Percentiles rank a stretch among this genome's conserved stretches.
These are phyloP conservation scores for Aspergillus biplanus DNA, from an alignment of 495 filamentous ascomycete genomes.

Conservation along the genomic window DNA sequence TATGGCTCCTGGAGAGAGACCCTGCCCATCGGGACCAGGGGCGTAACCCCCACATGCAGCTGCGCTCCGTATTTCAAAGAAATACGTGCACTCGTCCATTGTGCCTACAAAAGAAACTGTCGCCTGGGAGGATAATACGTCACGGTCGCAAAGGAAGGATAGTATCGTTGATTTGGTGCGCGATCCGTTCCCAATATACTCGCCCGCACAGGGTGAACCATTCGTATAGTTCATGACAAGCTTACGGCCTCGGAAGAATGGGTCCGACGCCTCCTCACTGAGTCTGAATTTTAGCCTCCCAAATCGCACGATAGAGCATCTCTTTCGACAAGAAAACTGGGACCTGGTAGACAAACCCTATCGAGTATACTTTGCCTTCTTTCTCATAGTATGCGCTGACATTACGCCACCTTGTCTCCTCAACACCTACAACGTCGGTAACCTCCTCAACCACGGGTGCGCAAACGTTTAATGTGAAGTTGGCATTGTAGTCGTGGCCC, in stretches of 20 bases:
- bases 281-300: background rate
- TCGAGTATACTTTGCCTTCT: conserved; percentile 74
- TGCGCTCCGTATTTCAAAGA: conserved; percentile 90
- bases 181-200: conserved; percentile 39
- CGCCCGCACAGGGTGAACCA: conserved; percentile 74
- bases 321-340: too few relatives aligned
- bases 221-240: conserved; percentile 89
- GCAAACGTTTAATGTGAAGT: conserved; percentile 97
- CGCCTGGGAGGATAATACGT: conserved; percentile 61
- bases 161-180: conserved; percentile 85
- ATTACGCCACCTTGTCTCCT: conserved; percentile 69
- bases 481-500: conserved; percentile 83
- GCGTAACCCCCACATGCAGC: conserved; percentile 79
- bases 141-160: conserved; percentile 89
- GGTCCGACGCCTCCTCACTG: conserved; percentile 68
- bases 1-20: conserved; percentile 83
- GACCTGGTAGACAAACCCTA: conserved; percentile 64
- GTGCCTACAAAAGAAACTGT: conserved; percentile 80
- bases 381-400: conserved; percentile 88
- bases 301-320: background rate
- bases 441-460: conserved; percentile 78
- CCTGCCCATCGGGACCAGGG: conserved; percentile 59
- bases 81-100: conserved; percentile 91
- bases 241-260: conserved; percentile 83
- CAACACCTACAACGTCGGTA: conserved; percentile 70